Evolutionary conservation across 1,139 yeast species (phyloP).

Genomic region (Petasospora rhodanensis): DNA sequence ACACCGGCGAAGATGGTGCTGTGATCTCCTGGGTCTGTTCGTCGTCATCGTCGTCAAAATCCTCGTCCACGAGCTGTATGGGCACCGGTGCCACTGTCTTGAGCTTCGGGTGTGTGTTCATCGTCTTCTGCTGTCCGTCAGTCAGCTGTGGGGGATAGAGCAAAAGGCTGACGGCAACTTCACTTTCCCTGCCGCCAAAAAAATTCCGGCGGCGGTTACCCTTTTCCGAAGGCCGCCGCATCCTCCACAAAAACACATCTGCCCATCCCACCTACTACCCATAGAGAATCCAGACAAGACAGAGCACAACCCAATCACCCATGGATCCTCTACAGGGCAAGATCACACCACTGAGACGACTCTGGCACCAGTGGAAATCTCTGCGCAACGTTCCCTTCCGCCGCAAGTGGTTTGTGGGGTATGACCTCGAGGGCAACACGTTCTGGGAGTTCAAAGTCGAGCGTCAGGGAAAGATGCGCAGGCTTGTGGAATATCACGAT

Average conservation of each 20-base stretch:
- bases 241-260: no score
- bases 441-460: slow-evolving; percentile 68
- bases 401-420: slow-evolving; percentile 41
- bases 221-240: no score
- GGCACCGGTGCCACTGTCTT: slow-evolving; percentile 28
- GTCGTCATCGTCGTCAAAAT: slow-evolving; percentile 9
- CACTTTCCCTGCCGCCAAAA: no score
- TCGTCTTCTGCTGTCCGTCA: no score
- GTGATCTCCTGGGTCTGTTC: not conserved
- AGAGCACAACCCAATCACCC: no score
- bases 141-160: no score
- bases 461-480: slow-evolving; percentile 27
- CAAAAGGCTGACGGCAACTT: no score
- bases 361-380: slow-evolving; percentile 56
- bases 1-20: no score
- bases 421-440: slow-evolving; percentile 76
- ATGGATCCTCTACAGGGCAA: slow-evolving; percentile 37
- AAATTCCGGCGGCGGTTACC: no score
- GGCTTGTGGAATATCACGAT: slow-evolving; percentile 36
- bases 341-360: slow-evolving; percentile 31
- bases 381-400: slow-evolving; percentile 64
- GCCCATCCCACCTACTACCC: no score
- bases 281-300: no score
- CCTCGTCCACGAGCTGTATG: slow-evolving; percentile 25
- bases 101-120: slow-evolving; percentile 9